Evolutionary conservation across 805 yeast species (phyloP).

Genomic region (Metschnikowia cerradonensis): DNA sequence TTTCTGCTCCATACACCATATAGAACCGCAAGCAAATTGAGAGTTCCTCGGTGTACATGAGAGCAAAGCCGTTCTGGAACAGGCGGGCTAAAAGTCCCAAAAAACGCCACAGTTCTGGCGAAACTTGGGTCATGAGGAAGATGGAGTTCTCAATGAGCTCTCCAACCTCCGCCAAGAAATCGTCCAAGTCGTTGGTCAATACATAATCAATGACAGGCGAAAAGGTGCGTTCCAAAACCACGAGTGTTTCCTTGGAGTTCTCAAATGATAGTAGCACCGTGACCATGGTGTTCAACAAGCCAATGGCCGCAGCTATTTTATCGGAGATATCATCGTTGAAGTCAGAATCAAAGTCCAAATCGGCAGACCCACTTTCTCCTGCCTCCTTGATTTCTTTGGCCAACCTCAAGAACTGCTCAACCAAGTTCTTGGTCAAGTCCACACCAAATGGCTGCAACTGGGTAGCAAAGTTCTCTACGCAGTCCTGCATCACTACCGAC

Average conservation of each 20-base stretch:
- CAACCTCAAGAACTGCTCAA: slow-evolving; percentile 25
- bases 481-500: slow-evolving; percentile 90
- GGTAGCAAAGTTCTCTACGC: slow-evolving; percentile 82
- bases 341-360: slow-evolving; percentile 26
- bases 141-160: slow-evolving; percentile 58
- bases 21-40: slow-evolving; percentile 71
- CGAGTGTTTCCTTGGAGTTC: slow-evolving; percentile 64
- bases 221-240: slow-evolving; percentile 60
- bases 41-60: slow-evolving; percentile 71
- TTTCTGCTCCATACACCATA: slow-evolving; percentile 50
- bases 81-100: slow-evolving; percentile 45
- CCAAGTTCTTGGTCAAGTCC: slow-evolving; percentile 24
- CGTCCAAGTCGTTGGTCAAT: slow-evolving; percentile 60
- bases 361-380: slow-evolving; percentile 13
- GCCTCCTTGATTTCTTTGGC: slow-evolving; percentile 52
- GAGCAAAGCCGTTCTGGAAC: slow-evolving; percentile 46
- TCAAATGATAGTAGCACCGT: slow-evolving; percentile 82
- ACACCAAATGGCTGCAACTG: slow-evolving; percentile 54
- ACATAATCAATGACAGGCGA: slow-evolving; percentile 68
- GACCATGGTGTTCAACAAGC: slow-evolving; percentile 75
- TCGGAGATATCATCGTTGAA: slow-evolving; percentile 43
- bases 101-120: slow-evolving; percentile 72
- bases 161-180: slow-evolving; percentile 71
- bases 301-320: slow-evolving; percentile 77
- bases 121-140: slow-evolving; percentile 33